Conservation (phyloP, 129 eudicot species). For the Kitagawia praeruptora region DNA sequence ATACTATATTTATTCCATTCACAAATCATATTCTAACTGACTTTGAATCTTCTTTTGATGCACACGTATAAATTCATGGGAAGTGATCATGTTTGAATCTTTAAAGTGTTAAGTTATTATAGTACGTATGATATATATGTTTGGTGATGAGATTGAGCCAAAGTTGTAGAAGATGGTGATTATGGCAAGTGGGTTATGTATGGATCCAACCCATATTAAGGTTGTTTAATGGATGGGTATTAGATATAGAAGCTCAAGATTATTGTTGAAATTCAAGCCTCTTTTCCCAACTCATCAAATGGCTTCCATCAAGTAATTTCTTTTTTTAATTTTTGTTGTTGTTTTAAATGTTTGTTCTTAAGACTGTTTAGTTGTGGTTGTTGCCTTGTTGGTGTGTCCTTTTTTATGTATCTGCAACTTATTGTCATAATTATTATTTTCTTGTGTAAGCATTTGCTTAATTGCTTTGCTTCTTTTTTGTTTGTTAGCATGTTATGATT, state of each 20-base stretch:
- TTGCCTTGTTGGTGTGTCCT: constrained; percentile 1
- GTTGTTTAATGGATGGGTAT: constrained; percentile 17
- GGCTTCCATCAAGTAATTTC: constrained; percentile 18
- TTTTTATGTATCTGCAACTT: not conserved
- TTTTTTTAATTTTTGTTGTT: not conserved
- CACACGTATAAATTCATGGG: not conserved
- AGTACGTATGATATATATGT: not conserved
- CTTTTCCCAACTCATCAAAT: constrained; percentile 16
- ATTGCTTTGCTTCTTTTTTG: not conserved
- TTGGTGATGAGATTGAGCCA: too few relatives aligned
- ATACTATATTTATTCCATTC: not conserved
- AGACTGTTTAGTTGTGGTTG: not conserved
- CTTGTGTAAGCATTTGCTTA: not conserved
- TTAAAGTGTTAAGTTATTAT: not conserved
- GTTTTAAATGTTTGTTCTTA: not conserved
- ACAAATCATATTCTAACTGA: not conserved
- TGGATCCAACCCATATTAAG: not conserved
- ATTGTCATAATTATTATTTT: not conserved
- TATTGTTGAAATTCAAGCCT: constrained; percentile 14
- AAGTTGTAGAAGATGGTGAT: not conserved
- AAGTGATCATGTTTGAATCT: constrained; percentile 1
- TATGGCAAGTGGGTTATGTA: not conserved
- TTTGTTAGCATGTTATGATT: not conserved
- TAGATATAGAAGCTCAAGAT: constrained; percentile 19
- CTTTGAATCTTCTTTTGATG: not conserved